Evolutionary conservation across 2,329 filamentous ascomycete genomes (phyloP), one percentile per base, ranked within the genome.

Genomic region (Paramyrothecium sp.): DNA sequence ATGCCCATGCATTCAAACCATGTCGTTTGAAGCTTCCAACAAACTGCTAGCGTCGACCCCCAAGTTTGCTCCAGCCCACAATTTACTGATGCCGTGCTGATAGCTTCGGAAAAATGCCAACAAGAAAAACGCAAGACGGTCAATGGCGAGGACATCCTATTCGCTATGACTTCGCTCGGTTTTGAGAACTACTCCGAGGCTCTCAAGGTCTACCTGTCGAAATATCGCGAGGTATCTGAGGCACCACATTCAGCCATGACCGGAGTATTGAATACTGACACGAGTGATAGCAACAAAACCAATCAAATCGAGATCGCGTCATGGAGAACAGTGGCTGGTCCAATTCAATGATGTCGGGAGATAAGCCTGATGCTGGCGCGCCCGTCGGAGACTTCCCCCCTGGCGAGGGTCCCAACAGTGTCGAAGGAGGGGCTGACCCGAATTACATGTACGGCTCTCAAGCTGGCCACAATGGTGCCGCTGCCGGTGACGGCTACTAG

Each of bases 121-220:
- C 95, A 98, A 75, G 95, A 99, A 77, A 99, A 99, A 82, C 88
- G 95, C 69, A 99, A 99, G 81, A 99, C 95, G 0, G 95, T 99
- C 65, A 99, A 99, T 70, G 95, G 95, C 66, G 95, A 99, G 76
- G 95, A 99, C 69, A 99, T 99, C 59, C 81, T 99, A 50, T 99
- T 98, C 72, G 95, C 95, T 60, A 99, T 99, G 95, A 98, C 94
- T 8, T 99, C 95, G 23, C 84, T 99, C 38, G 95, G 95, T 1
- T 99, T 99, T 74, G 95, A 99, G 77, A 99, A 99, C 78, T 99
- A 99, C 73, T 90, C 94, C 23, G 95, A 99, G 75, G 95, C 95
- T 2, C 82, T 99, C 58, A 99, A 99, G 78, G 97, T 99, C 65
- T 99, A 99, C 74, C 84, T 99, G 47, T 92, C 93, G 59, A 95